Percentiles rank a stretch among this genome's conserved stretches.
Evolutionary conservation across 2,329 filamentous ascomycete genomes (phyloP).

Genomic region (Neopestalotiopsis clavispora): DNA sequence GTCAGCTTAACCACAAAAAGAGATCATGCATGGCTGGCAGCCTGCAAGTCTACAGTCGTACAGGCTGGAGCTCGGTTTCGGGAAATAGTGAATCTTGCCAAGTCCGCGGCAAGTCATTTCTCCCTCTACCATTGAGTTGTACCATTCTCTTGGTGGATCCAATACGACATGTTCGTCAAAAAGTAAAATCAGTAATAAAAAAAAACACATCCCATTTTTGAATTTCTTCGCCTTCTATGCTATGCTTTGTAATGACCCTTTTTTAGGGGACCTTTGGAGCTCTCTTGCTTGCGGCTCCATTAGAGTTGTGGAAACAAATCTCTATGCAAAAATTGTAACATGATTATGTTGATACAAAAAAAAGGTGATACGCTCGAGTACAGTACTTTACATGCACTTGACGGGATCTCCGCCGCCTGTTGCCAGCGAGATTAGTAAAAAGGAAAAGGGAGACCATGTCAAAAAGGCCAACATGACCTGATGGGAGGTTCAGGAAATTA

Average conservation of each 20-base stretch:
- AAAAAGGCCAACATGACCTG: conserved; percentile 17
- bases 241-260: conserved; percentile 4
- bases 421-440: not conserved
- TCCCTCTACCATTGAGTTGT: no score
- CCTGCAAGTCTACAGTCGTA: no score
- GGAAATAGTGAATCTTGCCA: no score
- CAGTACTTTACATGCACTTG: conserved; percentile 32
- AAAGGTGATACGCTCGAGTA: conserved; percentile 11
- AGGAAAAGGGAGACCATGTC: not conserved
- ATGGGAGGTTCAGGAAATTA: not conserved
- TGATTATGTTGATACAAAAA: conserved; percentile 13
- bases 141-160: no score
- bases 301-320: not conserved
- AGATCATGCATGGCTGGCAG: no score
- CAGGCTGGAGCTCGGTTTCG: no score
- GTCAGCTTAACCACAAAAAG: no score
- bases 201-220: not conserved
- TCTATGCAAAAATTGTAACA: conserved; percentile 10
- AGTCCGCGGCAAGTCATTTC: no score
- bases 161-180: no score
- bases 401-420: conserved; percentile 33
- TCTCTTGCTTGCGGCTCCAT: not conserved
- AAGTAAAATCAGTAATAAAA: not conserved
- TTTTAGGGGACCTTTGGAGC: not conserved
- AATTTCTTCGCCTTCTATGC: conserved; percentile 6